Evolutionary conservation across 129 eudicot genomes (phyloP), one percentile per base, ranked within the genome.

Genomic region (Lonicera japonica): DNA sequence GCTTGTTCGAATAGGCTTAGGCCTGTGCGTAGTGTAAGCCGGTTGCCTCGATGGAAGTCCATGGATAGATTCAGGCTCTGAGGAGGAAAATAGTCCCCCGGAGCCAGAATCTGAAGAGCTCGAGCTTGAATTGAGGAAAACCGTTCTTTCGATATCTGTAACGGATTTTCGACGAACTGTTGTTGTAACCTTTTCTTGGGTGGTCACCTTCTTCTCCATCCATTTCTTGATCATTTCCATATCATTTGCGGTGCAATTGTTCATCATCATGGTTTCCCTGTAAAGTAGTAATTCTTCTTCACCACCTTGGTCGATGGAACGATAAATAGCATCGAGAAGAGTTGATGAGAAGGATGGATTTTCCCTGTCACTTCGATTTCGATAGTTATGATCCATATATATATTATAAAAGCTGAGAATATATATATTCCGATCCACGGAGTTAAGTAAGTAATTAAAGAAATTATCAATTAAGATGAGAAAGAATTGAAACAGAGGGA

Each of bases 241-340:
- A 22, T 48, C 52, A 41, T 54, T 58, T 47, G 34, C 25, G 18
- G 54, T 19, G 50, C 60, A 25, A 36, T 38, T 43, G 40, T 75
- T 64, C 54, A 64, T 75, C 60, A 29, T 75, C 60, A 21, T 63
- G 25, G 72, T 21, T 47, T 73, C 63, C 34, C 65, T 56, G 63
- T 62, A 69, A 22, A 60, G 51, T 11, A 25, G 47, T 0, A 67
- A 9, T 13, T 65, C 73, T 7, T 75, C 61, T 8, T 79, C 72
- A 40, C 13, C 70, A 0, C 10, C 51, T n/a, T 79, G 76, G 36
- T 88, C 95, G 19, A 90, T 86, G 1, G 97, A 90, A 8, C 87
- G 87, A 41, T 90, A 90, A 66, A 86, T 86, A 25, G 85, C 77
- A 21, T 90, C 97, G 59, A 90, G 97, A 20, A 90, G 81, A 0